Evolutionary conservation across 2,329 filamentous ascomycete genomes (phyloP).

Genomic region (Paradendryphiella salina): DNA sequence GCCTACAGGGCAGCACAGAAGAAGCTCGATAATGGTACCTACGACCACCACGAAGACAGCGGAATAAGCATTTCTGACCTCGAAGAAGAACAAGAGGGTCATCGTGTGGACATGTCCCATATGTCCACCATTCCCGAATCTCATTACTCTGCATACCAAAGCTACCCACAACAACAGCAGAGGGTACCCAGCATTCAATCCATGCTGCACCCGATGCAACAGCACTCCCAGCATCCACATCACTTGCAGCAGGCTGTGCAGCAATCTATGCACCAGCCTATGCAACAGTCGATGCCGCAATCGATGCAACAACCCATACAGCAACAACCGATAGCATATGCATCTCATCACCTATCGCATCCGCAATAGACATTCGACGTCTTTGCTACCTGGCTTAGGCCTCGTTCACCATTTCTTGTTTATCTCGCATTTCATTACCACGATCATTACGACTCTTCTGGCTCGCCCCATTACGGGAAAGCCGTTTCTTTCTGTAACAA

Average conservation of each 20-base stretch:
- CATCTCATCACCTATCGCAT: conserved; percentile 22
- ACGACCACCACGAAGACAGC: conserved; percentile 65
- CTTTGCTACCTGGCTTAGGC: conserved; percentile 17
- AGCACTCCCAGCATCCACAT: background rate
- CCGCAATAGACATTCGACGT: conserved; percentile 15
- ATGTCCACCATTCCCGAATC: conserved; percentile 28
- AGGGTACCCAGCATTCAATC: conserved; percentile 48
- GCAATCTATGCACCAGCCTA: conserved; percentile 9
- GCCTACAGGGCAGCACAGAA: conserved; percentile 67
- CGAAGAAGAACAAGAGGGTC: conserved; percentile 50
- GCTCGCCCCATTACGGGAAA: conserved; percentile 1
- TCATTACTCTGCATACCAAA: conserved; percentile 25
- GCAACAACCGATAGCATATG: conserved; percentile 23
- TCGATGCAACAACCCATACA: conserved; percentile 11
- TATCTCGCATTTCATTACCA: conserved; percentile 17
- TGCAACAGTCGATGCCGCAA: conserved; percentile 12
- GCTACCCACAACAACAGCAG: conserved; percentile 31
- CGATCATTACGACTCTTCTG: conserved; percentile 21
- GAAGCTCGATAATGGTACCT: conserved; percentile 58
- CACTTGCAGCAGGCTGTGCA: conserved; percentile 9
- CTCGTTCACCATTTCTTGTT: conserved; percentile 17
- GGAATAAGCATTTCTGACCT: conserved; percentile 63
- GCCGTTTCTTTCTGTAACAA: conserved; percentile 12
- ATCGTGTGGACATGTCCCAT: conserved; percentile 32
- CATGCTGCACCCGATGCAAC: conserved; percentile 35